Evolutionary conservation across 2,329 filamentous ascomycete genomes (phyloP).

Genomic region (Penicillium sp.): DNA sequence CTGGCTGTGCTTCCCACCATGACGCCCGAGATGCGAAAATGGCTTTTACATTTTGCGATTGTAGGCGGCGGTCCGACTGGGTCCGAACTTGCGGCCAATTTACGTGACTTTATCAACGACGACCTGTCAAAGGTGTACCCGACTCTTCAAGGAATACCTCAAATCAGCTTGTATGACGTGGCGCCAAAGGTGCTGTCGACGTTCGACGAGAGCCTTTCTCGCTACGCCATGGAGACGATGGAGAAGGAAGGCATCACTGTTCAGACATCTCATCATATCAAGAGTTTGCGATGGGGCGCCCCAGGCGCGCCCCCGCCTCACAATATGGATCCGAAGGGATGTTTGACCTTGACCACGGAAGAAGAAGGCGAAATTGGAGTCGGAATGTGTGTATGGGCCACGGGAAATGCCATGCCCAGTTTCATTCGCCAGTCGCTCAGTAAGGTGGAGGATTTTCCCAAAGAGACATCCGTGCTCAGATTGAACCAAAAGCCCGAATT

Average conservation of each 20-base stretch:
- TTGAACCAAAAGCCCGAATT: constrained; percentile 19
- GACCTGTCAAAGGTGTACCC: constrained; percentile 52
- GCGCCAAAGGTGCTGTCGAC: constrained; percentile 54
- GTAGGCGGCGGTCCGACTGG: constrained; percentile 55
- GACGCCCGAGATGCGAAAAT: constrained; percentile 44
- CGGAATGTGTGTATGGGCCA: constrained; percentile 56
- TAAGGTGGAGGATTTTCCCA: constrained; percentile 31
- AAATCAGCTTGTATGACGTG: constrained; percentile 56
- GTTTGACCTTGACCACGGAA: constrained; percentile 49
- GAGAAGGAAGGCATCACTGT: constrained; percentile 51
- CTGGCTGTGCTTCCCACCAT: constrained; percentile 53
- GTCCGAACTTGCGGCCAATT: constrained; percentile 51
- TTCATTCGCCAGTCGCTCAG: constrained; percentile 25
- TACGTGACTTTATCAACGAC: constrained; percentile 53
- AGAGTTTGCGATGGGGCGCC: constrained; percentile 47
- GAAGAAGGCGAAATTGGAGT: constrained; percentile 55
- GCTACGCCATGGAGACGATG: constrained; percentile 54
- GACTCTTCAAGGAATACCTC: constrained; percentile 43
- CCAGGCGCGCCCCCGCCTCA: constrained; percentile 36
- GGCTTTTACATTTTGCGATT: constrained; percentile 54
- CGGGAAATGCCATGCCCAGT: constrained; percentile 34
- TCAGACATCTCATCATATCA: constrained; percentile 53
- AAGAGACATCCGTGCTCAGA: constrained; percentile 18
- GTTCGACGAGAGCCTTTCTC: constrained; percentile 53
- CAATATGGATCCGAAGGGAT: constrained; percentile 39